phyloP scores from a whole-genome alignment of 441 rosid genomes.

The Metrosideros polymorpha region DNA sequence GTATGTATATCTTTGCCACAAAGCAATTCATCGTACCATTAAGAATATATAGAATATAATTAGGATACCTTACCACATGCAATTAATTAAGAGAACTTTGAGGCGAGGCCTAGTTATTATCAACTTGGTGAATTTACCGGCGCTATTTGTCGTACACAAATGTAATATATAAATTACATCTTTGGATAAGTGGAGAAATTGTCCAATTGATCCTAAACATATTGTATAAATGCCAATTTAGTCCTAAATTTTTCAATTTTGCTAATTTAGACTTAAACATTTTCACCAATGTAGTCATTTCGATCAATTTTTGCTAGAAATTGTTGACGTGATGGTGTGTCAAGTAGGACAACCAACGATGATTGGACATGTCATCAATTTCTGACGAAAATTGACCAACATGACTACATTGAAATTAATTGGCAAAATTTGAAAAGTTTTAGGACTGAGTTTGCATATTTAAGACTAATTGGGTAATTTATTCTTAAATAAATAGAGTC shows the following conservation, averaged over 20 bases:
- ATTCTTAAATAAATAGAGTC: neutral
- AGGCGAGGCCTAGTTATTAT: neutral
- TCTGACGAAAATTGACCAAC: neutral
- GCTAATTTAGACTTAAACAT: neutral
- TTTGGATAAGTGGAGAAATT: neutral
- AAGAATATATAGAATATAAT: neutral
- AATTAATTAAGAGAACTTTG: neutral
- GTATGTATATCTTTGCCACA: neutral
- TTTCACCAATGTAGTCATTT: fast-evolving
- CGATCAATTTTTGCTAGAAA: neutral
- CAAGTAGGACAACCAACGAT: neutral
- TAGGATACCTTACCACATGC: neutral
- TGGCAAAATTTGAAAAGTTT: neutral
- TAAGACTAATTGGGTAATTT: neutral
- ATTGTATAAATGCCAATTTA: neutral
- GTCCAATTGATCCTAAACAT: neutral
- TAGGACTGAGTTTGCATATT: neutral
- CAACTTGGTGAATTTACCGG: neutral
- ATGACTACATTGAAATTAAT: neutral
- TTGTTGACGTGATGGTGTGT: fast-evolving
- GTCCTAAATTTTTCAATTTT: neutral
- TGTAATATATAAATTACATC: neutral
- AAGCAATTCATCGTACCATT: neutral
- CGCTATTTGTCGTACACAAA: neutral
- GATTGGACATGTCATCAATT: neutral